phyloP scores from a whole-genome alignment of 1,284 basidiomycete species.

The Ustilago lituana region DNA sequence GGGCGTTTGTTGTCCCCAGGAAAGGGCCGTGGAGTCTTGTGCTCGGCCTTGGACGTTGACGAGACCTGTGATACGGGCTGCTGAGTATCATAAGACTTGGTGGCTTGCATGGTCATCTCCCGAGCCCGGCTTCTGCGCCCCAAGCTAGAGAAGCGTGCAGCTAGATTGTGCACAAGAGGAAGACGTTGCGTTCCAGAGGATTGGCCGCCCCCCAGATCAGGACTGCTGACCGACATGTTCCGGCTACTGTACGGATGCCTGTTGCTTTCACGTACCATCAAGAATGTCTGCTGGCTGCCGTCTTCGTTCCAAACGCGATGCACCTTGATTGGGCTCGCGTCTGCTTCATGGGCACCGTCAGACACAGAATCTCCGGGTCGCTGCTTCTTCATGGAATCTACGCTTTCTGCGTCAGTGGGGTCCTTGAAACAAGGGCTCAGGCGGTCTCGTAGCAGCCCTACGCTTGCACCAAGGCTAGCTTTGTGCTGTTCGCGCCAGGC shows the following conservation, averaged over 20 bases:
- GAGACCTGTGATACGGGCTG: neutral
- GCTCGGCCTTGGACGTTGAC: neutral
- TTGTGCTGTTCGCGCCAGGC: conserved; percentile 27
- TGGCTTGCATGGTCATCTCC: neutral
- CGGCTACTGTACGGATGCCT: conserved; percentile 2
- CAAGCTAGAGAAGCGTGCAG: conserved; percentile 1
- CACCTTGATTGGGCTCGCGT: conserved; percentile 7
- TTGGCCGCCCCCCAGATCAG: neutral
- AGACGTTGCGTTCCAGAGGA: conserved; percentile 1
- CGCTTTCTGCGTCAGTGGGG: neutral
- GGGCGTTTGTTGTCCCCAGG: neutral
- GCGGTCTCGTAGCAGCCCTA: conserved; percentile 1
- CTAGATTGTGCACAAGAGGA: neutral
- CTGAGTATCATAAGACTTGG: neutral
- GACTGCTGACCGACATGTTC: conserved; percentile 13
- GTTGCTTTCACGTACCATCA: conserved; percentile 9
- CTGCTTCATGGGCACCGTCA: neutral
- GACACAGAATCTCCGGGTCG: neutral
- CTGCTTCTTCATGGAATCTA: neutral
- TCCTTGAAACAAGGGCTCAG: conserved; percentile 20
- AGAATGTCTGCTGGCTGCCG: conserved; percentile 19
- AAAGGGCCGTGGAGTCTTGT: neutral
- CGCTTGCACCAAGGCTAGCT: conserved; percentile 7
- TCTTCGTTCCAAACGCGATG: conserved; percentile 21
- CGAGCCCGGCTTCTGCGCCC: neutral